Conservation (phyloP, 2,329 filamentous ascomycete genomes). For the Onygena corvina region DNA sequence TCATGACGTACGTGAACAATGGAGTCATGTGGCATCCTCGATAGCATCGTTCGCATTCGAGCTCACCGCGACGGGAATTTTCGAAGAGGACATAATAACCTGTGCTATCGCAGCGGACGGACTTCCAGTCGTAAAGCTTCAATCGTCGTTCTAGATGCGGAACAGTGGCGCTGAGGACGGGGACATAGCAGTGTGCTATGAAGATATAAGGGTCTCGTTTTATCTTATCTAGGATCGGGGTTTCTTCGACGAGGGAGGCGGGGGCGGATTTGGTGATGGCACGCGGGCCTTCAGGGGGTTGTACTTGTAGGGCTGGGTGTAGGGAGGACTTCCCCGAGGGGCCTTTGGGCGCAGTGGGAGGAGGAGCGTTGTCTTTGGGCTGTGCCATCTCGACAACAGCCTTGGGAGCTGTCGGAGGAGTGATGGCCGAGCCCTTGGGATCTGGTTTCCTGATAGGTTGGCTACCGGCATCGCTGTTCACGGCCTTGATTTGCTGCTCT, state of each 20-base stretch:
- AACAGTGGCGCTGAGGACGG: slow-evolving; percentile 72
- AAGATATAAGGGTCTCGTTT: slow-evolving; percentile 80
- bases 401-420: slow-evolving; percentile 1
- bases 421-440: neutral
- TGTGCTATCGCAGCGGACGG: slow-evolving; percentile 68
- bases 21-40: slow-evolving; percentile 64
- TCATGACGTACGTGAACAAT: slow-evolving; percentile 86
- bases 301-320: slow-evolving; percentile 14
- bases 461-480: slow-evolving; percentile 16
- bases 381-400: slow-evolving; percentile 6
- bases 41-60: slow-evolving; percentile 71
- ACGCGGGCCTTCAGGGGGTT: slow-evolving; percentile 24
- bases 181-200: slow-evolving; percentile 74
- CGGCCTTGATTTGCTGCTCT: slow-evolving; percentile 12
- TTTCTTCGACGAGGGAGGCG: slow-evolving; percentile 50
- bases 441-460: slow-evolving; percentile 15
- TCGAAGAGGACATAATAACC: slow-evolving; percentile 92
- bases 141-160: slow-evolving; percentile 82
- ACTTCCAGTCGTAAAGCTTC: slow-evolving; percentile 67
- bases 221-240: slow-evolving; percentile 56
- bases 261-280: slow-evolving; percentile 23
- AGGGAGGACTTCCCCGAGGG: slow-evolving; percentile 49
- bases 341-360: slow-evolving; percentile 76
- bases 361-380: slow-evolving; percentile 39
- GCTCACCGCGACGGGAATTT: slow-evolving; percentile 60